Evolutionary conservation across 805 yeast genomes (phyloP), one percentile per base, ranked within the genome.

Genomic region (Phaffomyces opuntiae): DNA sequence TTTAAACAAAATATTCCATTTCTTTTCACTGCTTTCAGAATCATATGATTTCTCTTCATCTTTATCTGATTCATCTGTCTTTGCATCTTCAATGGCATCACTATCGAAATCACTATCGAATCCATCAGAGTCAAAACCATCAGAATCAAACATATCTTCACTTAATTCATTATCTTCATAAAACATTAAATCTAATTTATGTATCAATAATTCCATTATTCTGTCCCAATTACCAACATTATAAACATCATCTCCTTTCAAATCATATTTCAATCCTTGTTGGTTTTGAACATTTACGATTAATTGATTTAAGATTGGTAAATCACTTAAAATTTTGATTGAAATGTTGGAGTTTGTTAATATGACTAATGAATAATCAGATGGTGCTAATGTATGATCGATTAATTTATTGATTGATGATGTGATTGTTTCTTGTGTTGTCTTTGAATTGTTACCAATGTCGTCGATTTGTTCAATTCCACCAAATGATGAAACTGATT

Each of bases 151-250:
- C 2, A 14, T 25, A 24, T 36, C 42, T 21, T 1, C 32, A 17
- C 27, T 45, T 41, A 25, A 27, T 31, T 21, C 40, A 21, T 21
- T 47, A 4, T 38, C 41, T 12, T 39, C 26, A 17, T 35, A 13
- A 34, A 57, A 49, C 3, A 48, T 31, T 7, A 59, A 25, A 4
- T 50, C 46, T 7, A 49, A 47, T n/a, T 45, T 52, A 7, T 41
- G 16, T 2, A 56, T 45, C 21, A 59, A n/a, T n/a, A 39, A 33
- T 40, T 57, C 62, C 62, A 57, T 59, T 4, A 59, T 46, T 3
- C 53, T 52, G 38, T 59, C 63, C 59, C 58, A 59, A 33, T 29
- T 29, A 29, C 31, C 31, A 29, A 29, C 13, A 13, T 29, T 29
- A 11, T 29, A 9, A 29, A 29, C 13, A 12, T 29, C 31, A 29